Conservation (phyloP, 768 basidiomycete genomes). For the Suillus cothurnatus region DNA sequence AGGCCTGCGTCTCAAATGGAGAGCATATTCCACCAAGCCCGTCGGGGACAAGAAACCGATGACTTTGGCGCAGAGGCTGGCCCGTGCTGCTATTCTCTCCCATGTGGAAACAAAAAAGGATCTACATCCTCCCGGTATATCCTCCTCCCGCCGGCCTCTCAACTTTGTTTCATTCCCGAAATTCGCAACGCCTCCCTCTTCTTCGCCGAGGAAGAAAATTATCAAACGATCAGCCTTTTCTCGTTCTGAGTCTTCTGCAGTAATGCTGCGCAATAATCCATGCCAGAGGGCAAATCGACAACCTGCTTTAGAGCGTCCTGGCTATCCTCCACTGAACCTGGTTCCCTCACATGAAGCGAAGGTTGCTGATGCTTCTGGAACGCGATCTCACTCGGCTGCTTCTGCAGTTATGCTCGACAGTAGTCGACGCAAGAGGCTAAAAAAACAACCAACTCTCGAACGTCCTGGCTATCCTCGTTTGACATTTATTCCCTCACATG, state of each 20-base stretch:
- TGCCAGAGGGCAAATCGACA: background rate
- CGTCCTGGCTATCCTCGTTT: constrained; percentile 18
- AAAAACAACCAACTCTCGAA: background rate
- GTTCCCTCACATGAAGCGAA: constrained; percentile 32
- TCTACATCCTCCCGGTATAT: constrained; percentile 13
- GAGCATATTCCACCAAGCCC: background rate
- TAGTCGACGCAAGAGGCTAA: background rate
- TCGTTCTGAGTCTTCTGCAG: background rate
- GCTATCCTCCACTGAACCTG: constrained; percentile 23
- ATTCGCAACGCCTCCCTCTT: constrained; percentile 12
- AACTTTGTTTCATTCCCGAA: constrained; percentile 31
- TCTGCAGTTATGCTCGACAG: background rate
- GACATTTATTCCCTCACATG: constrained; percentile 23
- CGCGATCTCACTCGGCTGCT: background rate
- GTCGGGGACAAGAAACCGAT: constrained; percentile 7
- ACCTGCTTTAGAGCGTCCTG: background rate
- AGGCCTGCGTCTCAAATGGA: background rate
- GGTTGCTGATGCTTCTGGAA: constrained; percentile 22
- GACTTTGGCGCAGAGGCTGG: constrained; percentile 18
- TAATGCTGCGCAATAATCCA: background rate
- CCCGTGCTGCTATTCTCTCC: constrained; percentile 30
- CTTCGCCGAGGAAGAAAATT: background rate
- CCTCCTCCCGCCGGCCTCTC: constrained; percentile 25
- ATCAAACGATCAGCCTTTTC: background rate
- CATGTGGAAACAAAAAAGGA: constrained; percentile 24